phyloP scores from a whole-genome alignment of 2,329 filamentous ascomycete species.

The Alternaria panax region DNA sequence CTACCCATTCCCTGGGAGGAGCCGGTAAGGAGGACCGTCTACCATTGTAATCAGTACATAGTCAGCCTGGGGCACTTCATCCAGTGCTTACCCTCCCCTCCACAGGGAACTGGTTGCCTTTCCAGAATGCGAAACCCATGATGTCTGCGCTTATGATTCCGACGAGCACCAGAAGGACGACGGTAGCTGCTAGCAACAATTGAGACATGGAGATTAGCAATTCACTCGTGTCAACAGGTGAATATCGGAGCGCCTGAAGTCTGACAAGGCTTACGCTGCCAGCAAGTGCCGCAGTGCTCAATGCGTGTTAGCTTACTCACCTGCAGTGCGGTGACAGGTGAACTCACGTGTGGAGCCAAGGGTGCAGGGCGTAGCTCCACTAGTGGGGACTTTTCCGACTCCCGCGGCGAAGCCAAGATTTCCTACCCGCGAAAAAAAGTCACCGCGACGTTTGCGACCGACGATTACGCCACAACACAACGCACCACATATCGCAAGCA shows the following conservation, averaged over 20 bases:
- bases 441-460: slow-evolving; percentile 17
- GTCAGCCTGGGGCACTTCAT: not conserved
- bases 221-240: not conserved
- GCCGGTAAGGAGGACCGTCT: slow-evolving; percentile 91
- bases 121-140: slow-evolving; percentile 72
- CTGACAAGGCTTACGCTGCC: slow-evolving; percentile 1
- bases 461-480: slow-evolving; percentile 12
- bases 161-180: slow-evolving; percentile 46
- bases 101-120: slow-evolving; percentile 80
- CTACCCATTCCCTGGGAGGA: slow-evolving; percentile 93
- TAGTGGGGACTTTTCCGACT: slow-evolving; percentile 6
- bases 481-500: slow-evolving; percentile 30
- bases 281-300: not conserved
- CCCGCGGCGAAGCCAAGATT: slow-evolving; percentile 41
- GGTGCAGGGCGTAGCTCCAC: not conserved
- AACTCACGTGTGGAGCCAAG: slow-evolving; percentile 1
- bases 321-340: not conserved
- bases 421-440: slow-evolving; percentile 32
- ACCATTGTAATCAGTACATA: slow-evolving; percentile 5
- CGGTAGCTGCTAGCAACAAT: slow-evolving; percentile 47
- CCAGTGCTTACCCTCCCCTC: slow-evolving; percentile 74
- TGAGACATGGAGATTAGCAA: slow-evolving; percentile 40
- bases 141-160: slow-evolving; percentile 51
- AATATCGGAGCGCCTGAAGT: not conserved
- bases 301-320: not conserved